phyloP scores from a whole-genome alignment of 139 green algal species.

The Coccomyxa sp. region DNA sequence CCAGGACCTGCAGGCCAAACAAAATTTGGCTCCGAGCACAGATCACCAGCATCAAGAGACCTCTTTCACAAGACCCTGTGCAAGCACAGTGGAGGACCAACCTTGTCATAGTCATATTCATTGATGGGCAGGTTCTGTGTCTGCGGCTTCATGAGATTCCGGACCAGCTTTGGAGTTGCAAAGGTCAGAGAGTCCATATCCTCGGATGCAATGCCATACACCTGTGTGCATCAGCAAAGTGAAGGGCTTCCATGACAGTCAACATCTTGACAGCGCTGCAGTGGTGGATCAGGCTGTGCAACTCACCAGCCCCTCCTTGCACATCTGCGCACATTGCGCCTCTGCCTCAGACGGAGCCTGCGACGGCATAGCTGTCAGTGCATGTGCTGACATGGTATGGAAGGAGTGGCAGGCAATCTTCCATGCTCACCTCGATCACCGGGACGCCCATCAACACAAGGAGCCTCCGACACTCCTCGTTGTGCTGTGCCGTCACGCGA shows the following conservation, averaged over 20 bases:
- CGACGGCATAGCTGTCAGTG: not conserved
- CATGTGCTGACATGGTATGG: not conserved
- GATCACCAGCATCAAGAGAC: not conserved
- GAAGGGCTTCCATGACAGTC: too few relatives aligned
- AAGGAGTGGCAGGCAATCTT: not conserved
- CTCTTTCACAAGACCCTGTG: not conserved
- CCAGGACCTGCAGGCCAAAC: conserved; percentile 35
- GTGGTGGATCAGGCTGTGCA: too few relatives aligned
- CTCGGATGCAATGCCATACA: conserved; percentile 91
- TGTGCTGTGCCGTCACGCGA: conserved; percentile 82
- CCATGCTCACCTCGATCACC: conserved; percentile 45
- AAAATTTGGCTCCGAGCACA: not conserved
- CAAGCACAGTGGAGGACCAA: not conserved
- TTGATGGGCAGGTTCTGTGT: conserved; percentile 63
- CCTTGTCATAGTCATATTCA: conserved; percentile 79
- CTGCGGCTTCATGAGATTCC: conserved; percentile 88
- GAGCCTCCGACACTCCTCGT: conserved; percentile 92
- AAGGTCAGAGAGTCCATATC: conserved; percentile 99
- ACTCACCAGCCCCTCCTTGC: conserved; percentile 63
- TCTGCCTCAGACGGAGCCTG: conserved; percentile 92
- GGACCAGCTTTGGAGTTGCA: conserved; percentile 74
- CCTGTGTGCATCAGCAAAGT: conserved; percentile 15
- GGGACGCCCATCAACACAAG: conserved; percentile 94
- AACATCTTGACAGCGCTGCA: not conserved
- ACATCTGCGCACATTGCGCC: conserved; percentile 83